Percentiles rank a stretch among this genome's conserved stretches.
These are phyloP conservation scores for Aspergillus neotritici DNA, from an alignment of 2,329 filamentous ascomycete species.

Conservation along the genomic window DNA sequence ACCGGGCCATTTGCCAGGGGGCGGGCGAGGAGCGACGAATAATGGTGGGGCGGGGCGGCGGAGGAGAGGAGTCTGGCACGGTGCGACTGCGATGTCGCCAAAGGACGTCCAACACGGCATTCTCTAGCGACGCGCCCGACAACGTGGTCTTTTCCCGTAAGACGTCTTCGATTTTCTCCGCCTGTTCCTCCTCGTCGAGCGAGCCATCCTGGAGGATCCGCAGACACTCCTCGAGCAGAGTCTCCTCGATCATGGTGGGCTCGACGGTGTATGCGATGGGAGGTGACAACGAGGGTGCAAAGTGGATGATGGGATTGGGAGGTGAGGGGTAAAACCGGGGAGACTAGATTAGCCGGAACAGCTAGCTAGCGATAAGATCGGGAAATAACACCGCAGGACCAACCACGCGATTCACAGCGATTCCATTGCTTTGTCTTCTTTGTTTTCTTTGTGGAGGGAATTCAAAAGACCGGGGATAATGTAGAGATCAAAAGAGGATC, in stretches of 20 bases:
- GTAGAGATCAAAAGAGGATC: not conserved
- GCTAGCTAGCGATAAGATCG: not conserved
- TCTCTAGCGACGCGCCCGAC: constrained; percentile 72
- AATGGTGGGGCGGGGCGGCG: constrained; percentile 80
- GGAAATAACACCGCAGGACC: no score
- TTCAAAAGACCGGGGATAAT: not conserved
- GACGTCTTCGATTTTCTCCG: constrained; percentile 81
- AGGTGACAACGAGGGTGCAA: constrained; percentile 4
- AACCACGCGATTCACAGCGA: no score
- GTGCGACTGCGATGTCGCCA: constrained; percentile 55
- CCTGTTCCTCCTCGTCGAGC: constrained; percentile 92
- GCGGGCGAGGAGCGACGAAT: constrained; percentile 87
- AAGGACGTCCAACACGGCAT: constrained; percentile 81
- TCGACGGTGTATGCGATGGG: constrained; percentile 10
- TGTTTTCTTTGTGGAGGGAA: no score
- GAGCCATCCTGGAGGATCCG: constrained; percentile 76
- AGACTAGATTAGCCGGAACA: not conserved
- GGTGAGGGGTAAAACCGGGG: constrained; percentile 1
- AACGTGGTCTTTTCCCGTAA: constrained; percentile 73
- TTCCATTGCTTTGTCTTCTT: no score
- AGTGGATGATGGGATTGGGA: not conserved
- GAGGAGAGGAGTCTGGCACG: constrained; percentile 63
- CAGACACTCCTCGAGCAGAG: constrained; percentile 85
- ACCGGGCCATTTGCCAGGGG: constrained; percentile 75
- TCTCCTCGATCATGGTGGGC: constrained; percentile 77